Conservation (phyloP, 2,329 filamentous ascomycete genomes). For the Trichoderma semiorbis region DNA sequence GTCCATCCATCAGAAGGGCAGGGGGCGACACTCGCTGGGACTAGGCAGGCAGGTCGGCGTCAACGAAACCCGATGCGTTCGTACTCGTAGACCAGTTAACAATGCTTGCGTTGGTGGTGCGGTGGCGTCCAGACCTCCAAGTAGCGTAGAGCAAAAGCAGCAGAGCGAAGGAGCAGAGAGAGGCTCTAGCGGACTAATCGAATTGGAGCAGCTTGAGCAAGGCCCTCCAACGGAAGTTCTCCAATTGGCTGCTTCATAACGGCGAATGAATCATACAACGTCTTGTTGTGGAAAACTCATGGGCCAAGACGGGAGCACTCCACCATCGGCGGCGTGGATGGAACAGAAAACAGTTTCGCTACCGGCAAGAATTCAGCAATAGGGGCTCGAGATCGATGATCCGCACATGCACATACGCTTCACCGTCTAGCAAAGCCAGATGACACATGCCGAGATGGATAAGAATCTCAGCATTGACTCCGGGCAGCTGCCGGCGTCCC, state of each 20-base stretch:
- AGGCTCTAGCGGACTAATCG: neutral
- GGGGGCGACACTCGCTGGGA: neutral
- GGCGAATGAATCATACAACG: neutral
- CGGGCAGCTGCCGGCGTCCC: neutral
- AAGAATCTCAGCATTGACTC: neutral
- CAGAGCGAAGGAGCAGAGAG: neutral
- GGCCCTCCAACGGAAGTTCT: neutral
- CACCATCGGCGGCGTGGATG: neutral
- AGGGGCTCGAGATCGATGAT: neutral
- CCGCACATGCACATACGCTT: neutral
- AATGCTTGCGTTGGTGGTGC: neutral
- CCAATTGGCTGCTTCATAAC: neutral
- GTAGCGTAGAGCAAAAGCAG: neutral
- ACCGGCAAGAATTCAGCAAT: neutral
- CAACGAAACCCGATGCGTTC: slow-evolving; percentile 5
- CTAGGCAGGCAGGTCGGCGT: slow-evolving; percentile 12
- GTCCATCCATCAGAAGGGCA: neutral
- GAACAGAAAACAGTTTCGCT: neutral
- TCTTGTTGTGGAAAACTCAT: neutral
- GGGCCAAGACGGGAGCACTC: neutral
- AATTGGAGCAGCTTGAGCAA: neutral
- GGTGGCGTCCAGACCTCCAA: neutral
- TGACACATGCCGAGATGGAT: neutral
- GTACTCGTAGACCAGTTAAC: neutral
- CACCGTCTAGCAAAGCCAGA: neutral